Evolutionary conservation across 148 eudicot genomes (phyloP), one percentile per base, ranked within the genome.

Genomic region (Rhododendron ovatum): DNA sequence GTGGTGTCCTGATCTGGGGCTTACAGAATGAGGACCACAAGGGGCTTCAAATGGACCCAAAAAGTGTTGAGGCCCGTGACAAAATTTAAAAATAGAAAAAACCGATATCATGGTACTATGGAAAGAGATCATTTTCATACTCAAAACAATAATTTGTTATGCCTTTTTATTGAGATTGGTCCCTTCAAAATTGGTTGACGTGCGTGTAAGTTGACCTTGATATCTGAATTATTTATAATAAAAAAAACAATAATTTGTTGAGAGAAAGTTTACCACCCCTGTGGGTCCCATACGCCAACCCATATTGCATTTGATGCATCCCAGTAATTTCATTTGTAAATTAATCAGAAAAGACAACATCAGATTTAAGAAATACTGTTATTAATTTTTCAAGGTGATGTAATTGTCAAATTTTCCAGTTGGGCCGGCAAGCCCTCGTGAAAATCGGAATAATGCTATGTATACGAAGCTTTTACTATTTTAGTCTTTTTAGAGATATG

Each of bases 51-150:
- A 71, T 71, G 67, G 35, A 30, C 41, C 83, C 41, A 33, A 81
- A 81, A 80, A 51, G 83, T 15, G 43, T 12, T 17, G 83, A 80
- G 65, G 83, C 83, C 83, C 83, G 53, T 30, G 43, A 80, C 8
- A 30, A 30, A 51, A 80, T 8, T 8, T 20, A 3, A 69, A 69
- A 69, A 2, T 26, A 11, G 2, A 26, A 28, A 30, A 30, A 0
- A 20, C 76, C 39, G 2, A 4, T 13, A 14, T 12, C 13, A 30
- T 0, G 13, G 39, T 71, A 67, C 5, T 67, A 67, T 10, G 73
- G 73, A 26, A 10, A 9, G 11, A 10, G 73, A 9, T 26, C 33
- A 26, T 67, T 67, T 26, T 67, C 73, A n/a, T n/a, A 10, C 33
- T 67, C 73, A 67, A 55, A 55, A 17, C 61, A 4, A 61, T 61